Evolutionary conservation across 73 alveolate genomes (phyloP).

Genomic region (Stentor coeruleus): DNA sequence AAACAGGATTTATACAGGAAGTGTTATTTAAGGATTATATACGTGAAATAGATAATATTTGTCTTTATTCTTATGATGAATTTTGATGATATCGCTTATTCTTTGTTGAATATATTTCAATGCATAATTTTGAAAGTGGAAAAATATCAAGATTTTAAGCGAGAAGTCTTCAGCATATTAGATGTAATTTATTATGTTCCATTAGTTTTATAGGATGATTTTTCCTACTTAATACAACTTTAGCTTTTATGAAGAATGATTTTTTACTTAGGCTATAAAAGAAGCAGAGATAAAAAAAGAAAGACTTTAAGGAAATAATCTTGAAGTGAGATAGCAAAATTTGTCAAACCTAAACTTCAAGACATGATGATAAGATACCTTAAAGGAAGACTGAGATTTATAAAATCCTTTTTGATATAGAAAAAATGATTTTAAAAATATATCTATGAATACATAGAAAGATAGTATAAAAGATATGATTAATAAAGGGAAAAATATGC

Average conservation of each 20-base stretch:
- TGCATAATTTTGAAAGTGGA: constrained; percentile 87
- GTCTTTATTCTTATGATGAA: constrained; percentile 70
- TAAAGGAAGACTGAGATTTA: no score
- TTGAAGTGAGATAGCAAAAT: no score
- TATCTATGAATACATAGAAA: constrained; percentile 6
- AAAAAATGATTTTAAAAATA: no score
- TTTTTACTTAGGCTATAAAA: constrained; percentile 16
- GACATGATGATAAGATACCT: neutral
- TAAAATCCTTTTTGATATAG: neutral
- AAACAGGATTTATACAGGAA: constrained; percentile 28
- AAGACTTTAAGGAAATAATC: no score
- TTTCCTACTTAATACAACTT: constrained; percentile 75
- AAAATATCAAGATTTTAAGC: constrained; percentile 58
- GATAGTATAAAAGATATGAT: neutral
- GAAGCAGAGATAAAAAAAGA: neutral
- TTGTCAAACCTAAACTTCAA: neutral
- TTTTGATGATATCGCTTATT: constrained; percentile 74
- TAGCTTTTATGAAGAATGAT: constrained; percentile 63
- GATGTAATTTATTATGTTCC: constrained; percentile 62
- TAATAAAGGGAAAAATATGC: no score
- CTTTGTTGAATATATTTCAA: constrained; percentile 70
- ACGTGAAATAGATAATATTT: constrained; percentile 55
- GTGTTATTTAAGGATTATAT: constrained; percentile 53
- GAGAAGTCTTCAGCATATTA: constrained; percentile 57
- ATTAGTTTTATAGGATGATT: constrained; percentile 76